These are phyloP conservation scores for Cercospora sesami DNA, from an alignment of 2,329 filamentous ascomycete species.

Conservation along the genomic window DNA sequence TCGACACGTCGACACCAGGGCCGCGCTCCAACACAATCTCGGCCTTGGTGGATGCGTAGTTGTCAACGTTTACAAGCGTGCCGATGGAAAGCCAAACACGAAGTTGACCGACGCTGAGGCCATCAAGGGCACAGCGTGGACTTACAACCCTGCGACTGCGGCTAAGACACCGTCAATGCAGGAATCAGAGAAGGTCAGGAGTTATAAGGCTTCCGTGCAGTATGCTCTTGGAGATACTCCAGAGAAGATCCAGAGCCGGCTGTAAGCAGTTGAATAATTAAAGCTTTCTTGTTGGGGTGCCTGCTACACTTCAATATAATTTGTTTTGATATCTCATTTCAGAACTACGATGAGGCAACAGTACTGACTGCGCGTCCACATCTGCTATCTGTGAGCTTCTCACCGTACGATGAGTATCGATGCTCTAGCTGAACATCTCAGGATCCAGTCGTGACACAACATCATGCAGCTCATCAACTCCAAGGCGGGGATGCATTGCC, in stretches of 20 bases:
- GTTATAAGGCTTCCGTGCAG: constrained; percentile 64
- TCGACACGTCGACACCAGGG: constrained; percentile 65
- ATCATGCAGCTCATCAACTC: too few species aligned
- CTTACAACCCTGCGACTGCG: constrained; percentile 89
- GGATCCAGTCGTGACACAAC: too few species aligned
- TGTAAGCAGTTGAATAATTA: constrained; percentile 43
- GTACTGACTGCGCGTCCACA: too few species aligned
- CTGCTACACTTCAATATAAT: too few species aligned
- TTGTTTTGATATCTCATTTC: too few species aligned
- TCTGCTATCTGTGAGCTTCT: too few species aligned
- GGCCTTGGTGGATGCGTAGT: constrained; percentile 89
- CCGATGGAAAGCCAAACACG: constrained; percentile 68
- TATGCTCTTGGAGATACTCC: constrained; percentile 78
- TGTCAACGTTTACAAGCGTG: constrained; percentile 82
- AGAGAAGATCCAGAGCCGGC: constrained; percentile 71
- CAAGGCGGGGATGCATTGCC: too few species aligned
- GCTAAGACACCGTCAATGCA: constrained; percentile 82
- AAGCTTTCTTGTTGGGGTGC: too few species aligned
- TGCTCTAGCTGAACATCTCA: too few species aligned
- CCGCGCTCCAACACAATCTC: constrained; percentile 87
- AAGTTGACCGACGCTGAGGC: constrained; percentile 64
- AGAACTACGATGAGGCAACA: too few species aligned
- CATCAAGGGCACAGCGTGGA: constrained; percentile 66
- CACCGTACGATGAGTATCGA: too few species aligned
- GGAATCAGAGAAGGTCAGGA: constrained; percentile 68